phyloP scores from a whole-genome alignment of 1,284 basidiomycete genomes.

The Chalciporus sp. region DNA sequence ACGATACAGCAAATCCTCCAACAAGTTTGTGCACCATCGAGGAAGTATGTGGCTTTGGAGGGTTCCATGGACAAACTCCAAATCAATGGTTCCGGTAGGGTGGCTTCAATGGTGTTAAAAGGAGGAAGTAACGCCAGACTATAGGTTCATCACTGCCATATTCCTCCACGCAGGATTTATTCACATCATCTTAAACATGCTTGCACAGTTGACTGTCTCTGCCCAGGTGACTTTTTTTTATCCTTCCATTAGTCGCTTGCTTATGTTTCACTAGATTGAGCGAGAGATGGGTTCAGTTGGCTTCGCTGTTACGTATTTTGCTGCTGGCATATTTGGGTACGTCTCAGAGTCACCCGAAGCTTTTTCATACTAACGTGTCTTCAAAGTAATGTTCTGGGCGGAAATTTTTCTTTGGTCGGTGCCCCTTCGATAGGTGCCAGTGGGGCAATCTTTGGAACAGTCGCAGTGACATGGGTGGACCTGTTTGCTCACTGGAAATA shows the following conservation, averaged over 20 bases:
- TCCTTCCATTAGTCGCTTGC: background rate
- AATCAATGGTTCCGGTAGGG: conserved; percentile 84
- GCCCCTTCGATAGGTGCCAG: conserved; percentile 93
- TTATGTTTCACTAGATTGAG: conserved; percentile 59
- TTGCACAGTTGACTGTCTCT: conserved; percentile 81
- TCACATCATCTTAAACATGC: conserved; percentile 86
- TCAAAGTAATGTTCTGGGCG: conserved; percentile 79
- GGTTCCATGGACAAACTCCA: conserved; percentile 69
- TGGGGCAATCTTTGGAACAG: conserved; percentile 92
- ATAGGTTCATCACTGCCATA: conserved; percentile 81
- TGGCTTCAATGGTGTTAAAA: background rate
- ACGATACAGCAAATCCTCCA: conserved; percentile 76
- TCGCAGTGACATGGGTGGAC: conserved; percentile 89
- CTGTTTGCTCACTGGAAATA: conserved; percentile 92
- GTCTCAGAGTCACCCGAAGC: conserved; percentile 18
- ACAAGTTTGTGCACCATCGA: conserved; percentile 75
- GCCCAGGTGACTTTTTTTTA: conserved; percentile 59
- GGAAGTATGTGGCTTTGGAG: conserved; percentile 87
- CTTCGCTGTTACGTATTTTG: conserved; percentile 83
- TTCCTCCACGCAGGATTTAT: conserved; percentile 94
- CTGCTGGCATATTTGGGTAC: conserved; percentile 89
- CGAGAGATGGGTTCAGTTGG: conserved; percentile 84
- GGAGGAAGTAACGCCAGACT: conserved; percentile 11
- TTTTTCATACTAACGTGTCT: conserved; percentile 6
- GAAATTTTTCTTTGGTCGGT: conserved; percentile 89